These are phyloP conservation scores for Hydnomerulius pinastri DNA, from an alignment of 768 basidiomycete genomes.

Conservation along the genomic window DNA sequence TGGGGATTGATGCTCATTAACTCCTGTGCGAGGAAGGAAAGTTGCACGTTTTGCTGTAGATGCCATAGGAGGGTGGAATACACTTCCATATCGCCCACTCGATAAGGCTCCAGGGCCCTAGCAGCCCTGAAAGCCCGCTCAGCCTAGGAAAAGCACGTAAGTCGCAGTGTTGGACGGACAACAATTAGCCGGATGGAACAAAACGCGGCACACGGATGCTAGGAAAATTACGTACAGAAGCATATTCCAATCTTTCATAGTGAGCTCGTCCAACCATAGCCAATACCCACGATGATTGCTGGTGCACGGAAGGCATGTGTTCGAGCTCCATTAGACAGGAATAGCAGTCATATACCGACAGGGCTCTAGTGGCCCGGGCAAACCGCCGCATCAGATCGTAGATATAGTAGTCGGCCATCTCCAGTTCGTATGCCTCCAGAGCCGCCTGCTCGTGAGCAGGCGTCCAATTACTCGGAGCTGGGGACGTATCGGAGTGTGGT, in stretches of 20 bases:
- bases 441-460: conserved; percentile 68
- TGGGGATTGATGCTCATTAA: conserved; percentile 82
- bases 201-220: conserved; percentile 2
- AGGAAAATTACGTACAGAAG: conserved; percentile 60
- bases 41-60: conserved; percentile 75
- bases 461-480: conserved; percentile 64
- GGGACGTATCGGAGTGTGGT: conserved; percentile 63
- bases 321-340: conserved; percentile 77
- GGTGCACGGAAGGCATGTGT: conserved; percentile 70
- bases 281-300: conserved; percentile 75
- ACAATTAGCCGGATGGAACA: conserved; percentile 17
- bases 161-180: background rate
- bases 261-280: conserved; percentile 84
- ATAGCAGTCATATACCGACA: conserved; percentile 76
- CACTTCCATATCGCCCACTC: conserved; percentile 90
- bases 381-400: conserved; percentile 81
- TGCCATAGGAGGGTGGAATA: conserved; percentile 98
- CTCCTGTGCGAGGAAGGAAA: conserved; percentile 93
- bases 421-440: conserved; percentile 68
- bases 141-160: conserved; percentile 55
- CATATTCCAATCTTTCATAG: conserved; percentile 89
- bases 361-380: conserved; percentile 73
- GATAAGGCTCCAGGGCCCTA: conserved; percentile 85
- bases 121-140: conserved; percentile 86
- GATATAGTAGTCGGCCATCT: conserved; percentile 80